Conservation (phyloP, 2,329 filamentous ascomycete genomes). For the Xylariaceae sp. region DNA sequence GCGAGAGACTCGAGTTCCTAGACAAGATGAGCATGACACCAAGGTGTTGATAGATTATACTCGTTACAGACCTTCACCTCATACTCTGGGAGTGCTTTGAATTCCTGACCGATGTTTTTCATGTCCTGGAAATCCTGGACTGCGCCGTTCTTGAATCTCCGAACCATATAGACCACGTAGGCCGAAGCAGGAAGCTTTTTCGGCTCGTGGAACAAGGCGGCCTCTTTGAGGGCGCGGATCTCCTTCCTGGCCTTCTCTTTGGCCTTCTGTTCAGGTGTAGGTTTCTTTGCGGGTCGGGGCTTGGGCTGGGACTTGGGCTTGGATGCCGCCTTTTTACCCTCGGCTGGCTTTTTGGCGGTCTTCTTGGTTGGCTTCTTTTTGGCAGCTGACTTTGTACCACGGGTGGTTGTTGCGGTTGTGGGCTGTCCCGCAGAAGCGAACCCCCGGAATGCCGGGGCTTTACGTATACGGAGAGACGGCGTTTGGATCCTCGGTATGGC, state of each 20-base stretch:
- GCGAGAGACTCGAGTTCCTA: slow-evolving; percentile 35
- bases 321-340: slow-evolving; percentile 2
- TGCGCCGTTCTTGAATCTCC: too few species aligned
- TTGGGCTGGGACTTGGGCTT: slow-evolving; percentile 5
- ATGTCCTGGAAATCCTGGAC: background rate
- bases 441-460: slow-evolving; percentile 7
- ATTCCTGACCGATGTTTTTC: slow-evolving; percentile 22
- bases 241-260: slow-evolving; percentile 11
- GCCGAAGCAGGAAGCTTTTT: slow-evolving; percentile 25
- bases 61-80: slow-evolving; percentile 40
- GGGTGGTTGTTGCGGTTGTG: slow-evolving; percentile 15
- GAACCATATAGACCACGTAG: slow-evolving; percentile 39
- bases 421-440: slow-evolving; percentile 16
- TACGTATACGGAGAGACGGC: slow-evolving; percentile 2
- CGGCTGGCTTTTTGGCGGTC: slow-evolving; percentile 20
- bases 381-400: slow-evolving; percentile 15
- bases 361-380: slow-evolving; percentile 24
- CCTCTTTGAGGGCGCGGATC: background rate
- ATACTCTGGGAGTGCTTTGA: slow-evolving; percentile 34
- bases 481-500: slow-evolving; percentile 5
- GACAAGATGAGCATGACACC: slow-evolving; percentile 11
- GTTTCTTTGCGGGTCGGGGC: slow-evolving; percentile 6
- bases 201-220: slow-evolving; percentile 38
- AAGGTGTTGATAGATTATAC: background rate
- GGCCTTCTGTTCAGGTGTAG: slow-evolving; percentile 18